phyloP scores from a whole-genome alignment of 2,329 filamentous ascomycete genomes.

The Blastomyces gilchristii region DNA sequence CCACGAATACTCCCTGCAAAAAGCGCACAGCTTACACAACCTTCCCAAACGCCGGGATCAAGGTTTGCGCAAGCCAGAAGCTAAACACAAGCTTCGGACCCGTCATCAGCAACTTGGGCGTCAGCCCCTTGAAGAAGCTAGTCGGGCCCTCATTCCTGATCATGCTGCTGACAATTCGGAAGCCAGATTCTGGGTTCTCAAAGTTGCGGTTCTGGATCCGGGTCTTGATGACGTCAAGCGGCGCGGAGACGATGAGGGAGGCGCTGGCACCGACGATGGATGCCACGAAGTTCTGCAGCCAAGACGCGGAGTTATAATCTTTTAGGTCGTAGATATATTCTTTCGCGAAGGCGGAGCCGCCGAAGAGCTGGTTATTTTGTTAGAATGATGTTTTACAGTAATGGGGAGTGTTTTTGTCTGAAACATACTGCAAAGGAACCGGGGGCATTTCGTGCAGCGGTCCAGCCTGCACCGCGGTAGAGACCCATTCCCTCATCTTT shows the following conservation, averaged over 20 bases:
- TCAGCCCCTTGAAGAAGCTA: conserved; percentile 95
- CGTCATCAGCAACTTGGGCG: conserved; percentile 97
- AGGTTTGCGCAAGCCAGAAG: conserved; percentile 97
- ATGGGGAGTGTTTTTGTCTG: background rate
- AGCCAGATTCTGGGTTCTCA: conserved; percentile 89
- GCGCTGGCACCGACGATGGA: conserved; percentile 91
- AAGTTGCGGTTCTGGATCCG: conserved; percentile 98
- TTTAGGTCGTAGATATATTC: conserved; percentile 82
- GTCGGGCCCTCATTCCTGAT: conserved; percentile 73
- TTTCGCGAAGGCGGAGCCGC: conserved; percentile 93
- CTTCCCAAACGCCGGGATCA: conserved; percentile 85
- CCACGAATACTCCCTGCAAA: background rate
- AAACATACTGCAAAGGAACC: conserved; percentile 82
- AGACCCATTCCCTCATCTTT: conserved; percentile 89
- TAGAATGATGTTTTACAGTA: conserved; percentile 12
- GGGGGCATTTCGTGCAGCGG: conserved; percentile 89
- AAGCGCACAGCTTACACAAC: conserved; percentile 39
- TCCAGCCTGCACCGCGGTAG: conserved; percentile 96
- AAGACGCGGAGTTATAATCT: conserved; percentile 92
- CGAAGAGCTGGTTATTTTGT: conserved; percentile 60
- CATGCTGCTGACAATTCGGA: conserved; percentile 89
- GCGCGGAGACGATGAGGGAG: conserved; percentile 91
- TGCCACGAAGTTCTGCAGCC: conserved; percentile 94
- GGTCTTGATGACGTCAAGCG: conserved; percentile 95
- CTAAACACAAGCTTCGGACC: conserved; percentile 98